Conservation (phyloP, 2,329 filamentous ascomycete genomes). For the Ceratocystis papillata region DNA sequence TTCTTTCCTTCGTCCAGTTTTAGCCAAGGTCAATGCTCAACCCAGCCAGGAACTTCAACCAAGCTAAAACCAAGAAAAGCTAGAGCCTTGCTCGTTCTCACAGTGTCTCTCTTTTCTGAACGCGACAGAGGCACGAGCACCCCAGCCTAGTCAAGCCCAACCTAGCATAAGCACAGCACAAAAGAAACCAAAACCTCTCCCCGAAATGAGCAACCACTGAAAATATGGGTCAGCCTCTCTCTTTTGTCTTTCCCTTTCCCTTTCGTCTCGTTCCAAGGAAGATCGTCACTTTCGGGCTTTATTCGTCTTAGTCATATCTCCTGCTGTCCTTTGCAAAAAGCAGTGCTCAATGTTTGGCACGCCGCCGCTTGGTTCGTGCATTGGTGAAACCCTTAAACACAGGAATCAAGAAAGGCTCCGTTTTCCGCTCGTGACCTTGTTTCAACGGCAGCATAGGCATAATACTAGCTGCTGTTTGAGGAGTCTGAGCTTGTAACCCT, state of each 20-base stretch:
- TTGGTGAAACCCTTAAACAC: background rate
- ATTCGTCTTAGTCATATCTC: background rate
- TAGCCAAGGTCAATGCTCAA: constrained; percentile 8
- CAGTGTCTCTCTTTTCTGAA: no score
- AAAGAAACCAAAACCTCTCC: no score
- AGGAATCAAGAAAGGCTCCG: background rate
- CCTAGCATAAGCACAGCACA: background rate
- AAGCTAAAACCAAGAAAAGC: background rate
- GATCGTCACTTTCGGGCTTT: background rate
- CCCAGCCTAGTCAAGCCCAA: background rate
- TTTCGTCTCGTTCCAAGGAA: no score
- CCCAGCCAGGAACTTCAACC: background rate
- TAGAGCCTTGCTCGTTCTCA: background rate
- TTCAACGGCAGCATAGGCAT: constrained; percentile 6
- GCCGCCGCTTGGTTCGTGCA: background rate
- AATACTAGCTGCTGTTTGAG: background rate
- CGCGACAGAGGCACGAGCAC: constrained; percentile 8
- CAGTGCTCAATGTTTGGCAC: background rate
- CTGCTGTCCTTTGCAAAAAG: no score
- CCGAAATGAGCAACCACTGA: no score
- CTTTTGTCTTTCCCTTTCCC: no score
- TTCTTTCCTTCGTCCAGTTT: background rate
- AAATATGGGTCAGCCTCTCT: no score
- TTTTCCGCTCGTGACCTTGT: background rate
- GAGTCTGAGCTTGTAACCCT: background rate